Conservation (phyloP, 2,329 filamentous ascomycete genomes). For the Verticillium zaregamsianum region DNA sequence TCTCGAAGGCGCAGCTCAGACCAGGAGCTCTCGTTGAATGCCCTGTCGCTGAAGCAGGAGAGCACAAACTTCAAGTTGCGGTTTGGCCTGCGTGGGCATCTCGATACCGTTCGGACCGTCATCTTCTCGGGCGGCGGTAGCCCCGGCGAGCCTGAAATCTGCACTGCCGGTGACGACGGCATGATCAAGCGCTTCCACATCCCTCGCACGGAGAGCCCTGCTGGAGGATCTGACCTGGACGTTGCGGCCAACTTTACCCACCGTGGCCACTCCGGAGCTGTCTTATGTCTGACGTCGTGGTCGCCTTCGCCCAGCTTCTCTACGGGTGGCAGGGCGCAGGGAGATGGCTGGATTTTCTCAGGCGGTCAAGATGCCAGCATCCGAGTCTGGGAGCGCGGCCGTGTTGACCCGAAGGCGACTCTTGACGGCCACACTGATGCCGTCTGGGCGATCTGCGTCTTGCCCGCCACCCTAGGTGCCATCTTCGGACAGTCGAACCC, state of each 20-base stretch:
- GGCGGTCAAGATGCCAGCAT: slow-evolving; percentile 92
- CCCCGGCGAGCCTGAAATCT: slow-evolving; percentile 93
- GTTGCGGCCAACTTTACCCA: slow-evolving; percentile 94
- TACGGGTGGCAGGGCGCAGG: slow-evolving; percentile 79
- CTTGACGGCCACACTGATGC: slow-evolving; percentile 93
- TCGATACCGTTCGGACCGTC: slow-evolving; percentile 89
- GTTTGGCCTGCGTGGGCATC: slow-evolving; percentile 85
- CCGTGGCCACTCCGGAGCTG: slow-evolving; percentile 84
- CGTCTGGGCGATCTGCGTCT: slow-evolving; percentile 90
- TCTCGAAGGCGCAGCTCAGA: slow-evolving; percentile 69
- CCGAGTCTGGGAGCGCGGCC: slow-evolving; percentile 89
- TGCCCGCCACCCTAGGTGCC: slow-evolving; percentile 75
- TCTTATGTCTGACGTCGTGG: slow-evolving; percentile 83
- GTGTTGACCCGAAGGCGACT: slow-evolving; percentile 92
- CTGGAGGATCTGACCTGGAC: slow-evolving; percentile 69
- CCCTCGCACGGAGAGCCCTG: slow-evolving; percentile 55
- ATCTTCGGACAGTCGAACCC: slow-evolving; percentile 74
- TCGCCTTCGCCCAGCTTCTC: slow-evolving; percentile 84
- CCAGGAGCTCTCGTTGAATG: slow-evolving; percentile 51
- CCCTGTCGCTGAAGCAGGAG: slow-evolving; percentile 57
- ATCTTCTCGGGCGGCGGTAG: slow-evolving; percentile 97
- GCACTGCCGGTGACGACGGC: slow-evolving; percentile 91
- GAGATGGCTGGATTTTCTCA: slow-evolving; percentile 98
- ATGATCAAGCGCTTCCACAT: slow-evolving; percentile 97
- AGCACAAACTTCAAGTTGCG: slow-evolving; percentile 82